phyloP scores from a whole-genome alignment of 768 basidiomycete species.

The Gymnopilus dilepis region DNA sequence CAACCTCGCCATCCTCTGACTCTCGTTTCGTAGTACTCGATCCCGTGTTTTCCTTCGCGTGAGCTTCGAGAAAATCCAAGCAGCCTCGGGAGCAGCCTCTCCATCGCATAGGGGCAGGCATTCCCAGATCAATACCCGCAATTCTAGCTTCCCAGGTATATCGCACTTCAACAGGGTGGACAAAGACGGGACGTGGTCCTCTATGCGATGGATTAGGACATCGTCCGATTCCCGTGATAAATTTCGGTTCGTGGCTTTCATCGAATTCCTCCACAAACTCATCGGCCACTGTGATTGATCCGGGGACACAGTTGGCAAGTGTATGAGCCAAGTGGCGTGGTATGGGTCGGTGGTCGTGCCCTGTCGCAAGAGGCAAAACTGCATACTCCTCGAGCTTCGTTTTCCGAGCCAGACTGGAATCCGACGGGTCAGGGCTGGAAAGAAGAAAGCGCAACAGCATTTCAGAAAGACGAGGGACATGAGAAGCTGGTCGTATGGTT shows the following conservation, averaged over 20 bases:
- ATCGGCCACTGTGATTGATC: constrained; percentile 37
- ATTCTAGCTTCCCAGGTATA: constrained; percentile 67
- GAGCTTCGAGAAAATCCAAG: constrained; percentile 56
- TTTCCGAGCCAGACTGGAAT: constrained; percentile 18
- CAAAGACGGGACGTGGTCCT: constrained; percentile 46
- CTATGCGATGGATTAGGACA: constrained; percentile 55
- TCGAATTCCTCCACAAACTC: constrained; percentile 11
- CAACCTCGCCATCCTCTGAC: constrained; percentile 10
- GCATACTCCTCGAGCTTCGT: constrained; percentile 39
- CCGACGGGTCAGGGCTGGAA: constrained; percentile 28
- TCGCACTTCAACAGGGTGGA: constrained; percentile 63
- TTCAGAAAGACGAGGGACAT: constrained; percentile 39
- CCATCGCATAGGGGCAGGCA: constrained; percentile 66
- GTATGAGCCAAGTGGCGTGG: constrained; percentile 36
- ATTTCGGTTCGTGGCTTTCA: constrained; percentile 25
- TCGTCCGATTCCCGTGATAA: constrained; percentile 43
- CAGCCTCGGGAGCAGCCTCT: constrained; percentile 70
- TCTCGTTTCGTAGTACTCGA: background rate
- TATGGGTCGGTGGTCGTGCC: constrained; percentile 26
- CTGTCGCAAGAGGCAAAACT: constrained; percentile 39
- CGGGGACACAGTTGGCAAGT: constrained; percentile 44
- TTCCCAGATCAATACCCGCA: constrained; percentile 57
- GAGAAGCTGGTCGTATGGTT: constrained; percentile 23
- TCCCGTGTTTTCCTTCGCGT: background rate
- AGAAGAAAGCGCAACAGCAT: constrained; percentile 39